Evolutionary conservation across 2,329 filamentous ascomycete species (phyloP), one percentile per base, ranked within the genome.

Genomic region (Pseudovirgaria hyperparasitica): DNA sequence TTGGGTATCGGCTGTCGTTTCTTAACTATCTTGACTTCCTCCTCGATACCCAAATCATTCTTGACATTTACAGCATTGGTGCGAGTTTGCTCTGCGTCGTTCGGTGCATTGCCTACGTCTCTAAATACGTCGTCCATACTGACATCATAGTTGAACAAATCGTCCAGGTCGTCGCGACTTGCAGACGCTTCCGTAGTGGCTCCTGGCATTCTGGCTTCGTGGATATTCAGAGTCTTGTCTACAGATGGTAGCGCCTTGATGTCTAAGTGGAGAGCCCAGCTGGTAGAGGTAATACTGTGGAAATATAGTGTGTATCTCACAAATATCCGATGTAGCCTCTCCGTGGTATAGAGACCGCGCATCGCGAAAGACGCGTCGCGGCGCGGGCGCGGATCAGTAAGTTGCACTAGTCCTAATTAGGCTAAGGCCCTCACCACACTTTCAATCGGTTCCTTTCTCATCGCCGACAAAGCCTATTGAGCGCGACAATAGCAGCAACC

Each of bases 11-110:
- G 82, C 35, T 74, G 68, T 19, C 75, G 69, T 42, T 79, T 79
- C 56, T 82, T 93, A 21, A 70, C 71, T 4, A 94, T 67, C 29
- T 82, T 76, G 28, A 98, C 70, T 43, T 92, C 82, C 45, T 92
- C 74, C 38, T 96, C 86, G 30, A 94, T 73, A 23, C 86, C 85
- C 3, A 92, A 57, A 1, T 64, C 65, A n/a, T n/a, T n/a, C n/a
- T n/a, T n/a, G n/a, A n/a, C n/a, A n/a, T n/a, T n/a, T 6, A 61
- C 64, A 16, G 65, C 63, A 39, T 69, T 30, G 26, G 40, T 38
- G 4, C 22, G 29, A 14, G 31, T 28, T 11, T 32, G 29, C 27
- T 50, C 47, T 47, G 44, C 16, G 31, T 29, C 41, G 23, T 26
- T 17, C 11, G 16, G 8, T 10, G 27, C 40, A 37, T 54, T 38